Evolutionary conservation across 306 rosid genomes (phyloP).

Genomic region (Phaseolus lunatus): DNA sequence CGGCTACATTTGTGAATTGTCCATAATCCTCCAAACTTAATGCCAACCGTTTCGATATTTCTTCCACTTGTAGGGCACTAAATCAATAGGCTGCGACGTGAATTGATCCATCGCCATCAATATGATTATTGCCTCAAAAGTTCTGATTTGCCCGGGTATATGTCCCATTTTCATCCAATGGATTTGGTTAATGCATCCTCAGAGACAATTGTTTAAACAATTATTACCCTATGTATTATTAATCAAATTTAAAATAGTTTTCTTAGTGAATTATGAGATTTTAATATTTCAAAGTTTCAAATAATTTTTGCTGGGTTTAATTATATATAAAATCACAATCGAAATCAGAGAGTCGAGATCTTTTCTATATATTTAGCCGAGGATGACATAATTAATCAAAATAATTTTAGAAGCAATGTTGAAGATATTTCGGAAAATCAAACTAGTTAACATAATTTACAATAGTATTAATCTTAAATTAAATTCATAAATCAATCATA

Average conservation of each 20-base stretch:
- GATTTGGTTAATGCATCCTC: neutral
- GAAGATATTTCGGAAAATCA: too few relatives aligned
- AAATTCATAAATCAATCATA: too few relatives aligned
- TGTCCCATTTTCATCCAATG: neutral
- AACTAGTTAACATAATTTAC: too few relatives aligned
- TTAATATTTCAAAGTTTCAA: neutral
- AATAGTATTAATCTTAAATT: too few relatives aligned
- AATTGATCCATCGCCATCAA: constrained; percentile 17
- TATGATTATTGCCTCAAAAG: constrained; percentile 8
- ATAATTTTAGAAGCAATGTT: too few relatives aligned
- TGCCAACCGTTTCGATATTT: constrained; percentile 16
- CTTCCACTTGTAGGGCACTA: constrained; percentile 1
- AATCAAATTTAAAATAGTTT: neutral
- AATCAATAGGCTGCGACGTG: neutral
- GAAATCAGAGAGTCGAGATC: too few relatives aligned
- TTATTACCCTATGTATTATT: neutral
- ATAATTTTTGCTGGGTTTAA: too few relatives aligned
- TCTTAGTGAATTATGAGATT: neutral
- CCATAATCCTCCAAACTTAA: neutral
- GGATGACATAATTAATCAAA: too few relatives aligned
- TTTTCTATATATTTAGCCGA: too few relatives aligned
- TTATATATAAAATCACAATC: too few relatives aligned
- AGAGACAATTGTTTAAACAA: neutral
- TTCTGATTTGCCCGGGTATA: constrained; percentile 21
- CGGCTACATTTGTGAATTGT: neutral